Evolutionary conservation across 345 rosid species (phyloP), one percentile per base, ranked within the genome.

Genomic region (Salix purpurea): DNA sequence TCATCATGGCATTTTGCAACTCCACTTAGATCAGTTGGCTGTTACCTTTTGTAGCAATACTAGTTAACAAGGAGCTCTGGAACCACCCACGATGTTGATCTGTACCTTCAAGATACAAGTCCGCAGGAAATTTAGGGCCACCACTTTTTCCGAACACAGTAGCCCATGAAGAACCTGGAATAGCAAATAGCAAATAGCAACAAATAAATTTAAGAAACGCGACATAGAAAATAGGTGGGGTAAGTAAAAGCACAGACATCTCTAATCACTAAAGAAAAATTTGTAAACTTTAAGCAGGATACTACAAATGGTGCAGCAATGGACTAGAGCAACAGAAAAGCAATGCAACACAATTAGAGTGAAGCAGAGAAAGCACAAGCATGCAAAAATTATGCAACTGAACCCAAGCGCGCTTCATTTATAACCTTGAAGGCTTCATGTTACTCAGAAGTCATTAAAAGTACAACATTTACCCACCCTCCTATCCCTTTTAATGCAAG

Each of bases 61-160:
- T 84, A 76, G 99, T 95, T 72, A 95, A 79, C 83, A 95, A 85
- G 26, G 97, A 93, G 86, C 99, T 95, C 80, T 95, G 97, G 78
- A 95, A 95, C 99, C 97, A 95, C 77, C 99, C 99, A 75, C 97
- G 97, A 84, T 95, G 97, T 85, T 95, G 99, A 86, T 95, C 97
- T 79, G 99, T 87, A 69, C 99, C 97, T 86, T 95, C 99, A 79
- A 95, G 92, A 85, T 91, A 95, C 70, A 95, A 80, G 73, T 95
- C 97, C 69, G 97, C 99, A 23, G 97, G 97, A 77, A 85, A 90
- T 79, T 73, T 82, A 84, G 90, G 90, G 79, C 83, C 85, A 37
- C 80, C 85, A 23, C 94, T 86, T 89, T 89, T 85, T 66, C 88
- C 91, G 85, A 93, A 71, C 66, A 95, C 94, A 74, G 96, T 94